phyloP scores from a whole-genome alignment of 2,329 filamentous ascomycete genomes.

The Bipolaris oryzae region DNA sequence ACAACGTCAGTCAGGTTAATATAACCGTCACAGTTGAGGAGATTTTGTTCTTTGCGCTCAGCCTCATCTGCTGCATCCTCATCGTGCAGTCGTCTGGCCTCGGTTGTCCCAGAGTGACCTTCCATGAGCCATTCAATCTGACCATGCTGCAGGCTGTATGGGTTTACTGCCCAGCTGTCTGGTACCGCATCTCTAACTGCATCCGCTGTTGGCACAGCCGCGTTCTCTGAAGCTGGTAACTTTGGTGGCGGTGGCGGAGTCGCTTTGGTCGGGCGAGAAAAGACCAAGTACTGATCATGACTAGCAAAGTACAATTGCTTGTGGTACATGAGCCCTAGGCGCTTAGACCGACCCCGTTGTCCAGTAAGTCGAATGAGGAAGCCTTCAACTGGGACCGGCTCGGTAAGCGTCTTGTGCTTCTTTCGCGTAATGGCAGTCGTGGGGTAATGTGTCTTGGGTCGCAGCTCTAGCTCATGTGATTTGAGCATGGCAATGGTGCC shows the following conservation, averaged over 20 bases:
- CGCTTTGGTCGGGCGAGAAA: slow-evolving; percentile 65
- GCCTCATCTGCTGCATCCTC: slow-evolving; percentile 65
- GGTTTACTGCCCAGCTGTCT: slow-evolving; percentile 65
- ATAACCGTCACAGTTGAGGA: slow-evolving; percentile 66
- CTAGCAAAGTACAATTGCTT: slow-evolving; percentile 70
- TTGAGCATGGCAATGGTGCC: slow-evolving; percentile 70
- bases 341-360: slow-evolving; percentile 64
- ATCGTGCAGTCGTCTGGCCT: slow-evolving; percentile 59
- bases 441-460: slow-evolving; percentile 69
- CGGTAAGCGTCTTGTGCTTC: slow-evolving; percentile 54
- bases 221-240: slow-evolving; percentile 52
- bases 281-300: slow-evolving; percentile 67
- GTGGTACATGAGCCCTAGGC: slow-evolving; percentile 66
- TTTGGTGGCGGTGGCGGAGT: slow-evolving; percentile 63
- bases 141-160: slow-evolving; percentile 62
- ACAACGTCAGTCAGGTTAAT: slow-evolving; percentile 65
- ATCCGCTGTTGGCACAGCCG: slow-evolving; percentile 59
- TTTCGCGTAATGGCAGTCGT: slow-evolving; percentile 54
- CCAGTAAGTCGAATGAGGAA: slow-evolving; percentile 70
- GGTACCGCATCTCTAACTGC: slow-evolving; percentile 64
- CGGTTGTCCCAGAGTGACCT: slow-evolving; percentile 49
- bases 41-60: slow-evolving; percentile 63
- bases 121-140: slow-evolving; percentile 63
- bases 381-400: slow-evolving; percentile 68
- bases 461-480: slow-evolving; percentile 69